These are phyloP conservation scores for Hypoxylon sp. DNA, from an alignment of 2,329 filamentous ascomycete species.

Conservation along the genomic window DNA sequence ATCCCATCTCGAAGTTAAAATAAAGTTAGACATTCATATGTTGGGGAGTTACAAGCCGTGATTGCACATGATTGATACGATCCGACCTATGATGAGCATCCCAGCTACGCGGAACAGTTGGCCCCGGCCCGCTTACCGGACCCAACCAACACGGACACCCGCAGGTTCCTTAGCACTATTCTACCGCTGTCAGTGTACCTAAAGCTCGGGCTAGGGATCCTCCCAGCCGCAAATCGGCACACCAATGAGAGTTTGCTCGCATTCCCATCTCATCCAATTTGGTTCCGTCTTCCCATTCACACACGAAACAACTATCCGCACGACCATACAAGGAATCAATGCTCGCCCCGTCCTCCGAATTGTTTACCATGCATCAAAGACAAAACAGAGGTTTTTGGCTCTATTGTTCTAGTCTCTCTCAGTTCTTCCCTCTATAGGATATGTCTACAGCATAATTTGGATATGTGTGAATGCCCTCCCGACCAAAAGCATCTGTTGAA, in stretches of 20 bases:
- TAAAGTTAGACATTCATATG: not conserved
- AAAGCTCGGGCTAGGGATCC: not conserved
- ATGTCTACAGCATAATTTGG: slow-evolving; percentile 8
- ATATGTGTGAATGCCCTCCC: slow-evolving; percentile 2
- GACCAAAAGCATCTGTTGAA: not conserved
- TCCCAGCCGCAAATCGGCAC: slow-evolving; percentile 6
- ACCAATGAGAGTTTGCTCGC: slow-evolving; percentile 15
- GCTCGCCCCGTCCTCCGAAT: not conserved
- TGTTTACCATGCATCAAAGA: slow-evolving; percentile 31
- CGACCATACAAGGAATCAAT: slow-evolving; percentile 5
- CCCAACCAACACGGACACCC: not conserved
- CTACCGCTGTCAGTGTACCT: not conserved
- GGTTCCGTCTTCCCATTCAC: slow-evolving; percentile 8
- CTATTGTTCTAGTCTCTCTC: slow-evolving; percentile 32
- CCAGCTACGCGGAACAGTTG: not conserved
- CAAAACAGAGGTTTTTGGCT: slow-evolving; percentile 19
- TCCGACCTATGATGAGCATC: slow-evolving; percentile 10
- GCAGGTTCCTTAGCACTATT: not conserved
- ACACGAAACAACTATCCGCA: slow-evolving; percentile 5
- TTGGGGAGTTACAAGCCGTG: not conserved
- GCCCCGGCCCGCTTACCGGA: not conserved
- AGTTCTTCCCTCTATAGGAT: slow-evolving; percentile 29
- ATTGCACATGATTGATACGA: not conserved
- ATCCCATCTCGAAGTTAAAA: slow-evolving; percentile 15
- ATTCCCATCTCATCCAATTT: slow-evolving; percentile 5